phyloP scores from a whole-genome alignment of 2,329 filamentous ascomycete species.

The Cladosporium velox region DNA sequence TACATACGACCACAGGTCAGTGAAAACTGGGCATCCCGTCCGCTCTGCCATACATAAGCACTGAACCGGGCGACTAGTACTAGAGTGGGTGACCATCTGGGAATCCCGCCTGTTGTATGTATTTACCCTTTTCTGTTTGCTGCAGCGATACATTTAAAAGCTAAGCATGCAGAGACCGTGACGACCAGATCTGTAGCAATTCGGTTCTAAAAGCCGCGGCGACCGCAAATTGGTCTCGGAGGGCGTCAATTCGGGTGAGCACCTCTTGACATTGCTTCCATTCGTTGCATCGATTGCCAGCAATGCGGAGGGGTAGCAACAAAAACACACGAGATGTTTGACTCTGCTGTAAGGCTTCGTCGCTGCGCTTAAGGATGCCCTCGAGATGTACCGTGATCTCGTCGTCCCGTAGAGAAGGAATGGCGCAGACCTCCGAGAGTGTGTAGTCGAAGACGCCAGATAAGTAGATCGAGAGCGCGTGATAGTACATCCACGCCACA shows the following conservation, averaged over 20 bases:
- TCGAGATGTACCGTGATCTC: not conserved
- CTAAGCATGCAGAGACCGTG: not conserved
- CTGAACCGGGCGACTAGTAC: not conserved
- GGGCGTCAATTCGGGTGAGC: not conserved
- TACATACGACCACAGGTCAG: not conserved
- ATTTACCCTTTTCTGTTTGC: not conserved
- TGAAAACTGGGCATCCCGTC: not conserved
- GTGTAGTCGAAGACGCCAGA: not conserved
- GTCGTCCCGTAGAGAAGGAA: not conserved
- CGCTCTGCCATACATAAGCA: not conserved
- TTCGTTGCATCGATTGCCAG: not conserved
- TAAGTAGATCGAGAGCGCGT: not conserved
- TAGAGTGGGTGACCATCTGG: not conserved
- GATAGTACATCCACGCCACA: slow-evolving; percentile 2
- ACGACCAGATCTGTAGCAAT: not conserved
- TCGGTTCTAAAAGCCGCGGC: not conserved
- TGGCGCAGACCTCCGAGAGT: not conserved
- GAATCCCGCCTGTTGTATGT: not conserved
- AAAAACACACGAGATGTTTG: not conserved
- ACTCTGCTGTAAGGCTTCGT: not conserved
- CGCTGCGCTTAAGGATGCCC: not conserved
- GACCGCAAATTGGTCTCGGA: not conserved
- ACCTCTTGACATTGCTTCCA: not conserved
- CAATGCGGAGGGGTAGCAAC: not conserved
- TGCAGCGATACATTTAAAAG: not conserved